These are phyloP conservation scores for Candida sanyiensis DNA, from an alignment of 805 yeast genomes.

Conservation along the genomic window DNA sequence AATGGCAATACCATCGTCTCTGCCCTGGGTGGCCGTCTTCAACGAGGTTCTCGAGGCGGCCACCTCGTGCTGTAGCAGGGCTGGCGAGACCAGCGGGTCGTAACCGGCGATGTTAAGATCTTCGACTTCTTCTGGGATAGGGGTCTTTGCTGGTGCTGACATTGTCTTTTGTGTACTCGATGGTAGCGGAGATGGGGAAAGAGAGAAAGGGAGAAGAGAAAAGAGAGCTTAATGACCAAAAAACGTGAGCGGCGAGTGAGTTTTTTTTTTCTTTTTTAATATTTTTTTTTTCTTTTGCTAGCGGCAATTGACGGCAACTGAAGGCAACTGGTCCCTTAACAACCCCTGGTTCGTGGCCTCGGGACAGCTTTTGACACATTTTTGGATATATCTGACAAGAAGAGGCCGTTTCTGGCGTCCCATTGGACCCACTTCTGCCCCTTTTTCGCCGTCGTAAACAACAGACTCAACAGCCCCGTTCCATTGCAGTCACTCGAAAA, in stretches of 20 bases:
- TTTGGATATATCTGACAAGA: too few species aligned
- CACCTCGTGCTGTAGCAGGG: conserved; percentile 77
- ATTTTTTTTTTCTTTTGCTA: too few species aligned
- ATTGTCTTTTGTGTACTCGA: conserved; percentile 2
- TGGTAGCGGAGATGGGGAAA: not conserved
- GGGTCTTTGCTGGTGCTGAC: conserved; percentile 9
- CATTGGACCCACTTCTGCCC: too few species aligned
- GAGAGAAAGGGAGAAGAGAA: not conserved
- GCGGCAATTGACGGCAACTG: too few species aligned
- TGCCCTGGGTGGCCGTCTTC: conserved; percentile 66
- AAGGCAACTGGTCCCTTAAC: too few species aligned
- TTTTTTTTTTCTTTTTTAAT: too few species aligned
- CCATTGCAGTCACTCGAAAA: too few species aligned
- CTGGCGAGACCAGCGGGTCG: conserved; percentile 94
- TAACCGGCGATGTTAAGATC: conserved; percentile 80
- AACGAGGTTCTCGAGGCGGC: conserved; percentile 54
- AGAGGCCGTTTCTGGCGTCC: too few species aligned
- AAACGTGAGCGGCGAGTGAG: not conserved
- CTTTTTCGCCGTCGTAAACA: too few species aligned
- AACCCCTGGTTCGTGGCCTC: too few species aligned
- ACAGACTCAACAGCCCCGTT: too few species aligned
- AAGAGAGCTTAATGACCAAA: not conserved
- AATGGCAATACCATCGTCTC: conserved; percentile 72
- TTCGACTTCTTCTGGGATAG: conserved; percentile 39
- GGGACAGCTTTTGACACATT: too few species aligned